Conservation (phyloP, 2,329 filamentous ascomycete species). For the Neonectria hederae region DNA sequence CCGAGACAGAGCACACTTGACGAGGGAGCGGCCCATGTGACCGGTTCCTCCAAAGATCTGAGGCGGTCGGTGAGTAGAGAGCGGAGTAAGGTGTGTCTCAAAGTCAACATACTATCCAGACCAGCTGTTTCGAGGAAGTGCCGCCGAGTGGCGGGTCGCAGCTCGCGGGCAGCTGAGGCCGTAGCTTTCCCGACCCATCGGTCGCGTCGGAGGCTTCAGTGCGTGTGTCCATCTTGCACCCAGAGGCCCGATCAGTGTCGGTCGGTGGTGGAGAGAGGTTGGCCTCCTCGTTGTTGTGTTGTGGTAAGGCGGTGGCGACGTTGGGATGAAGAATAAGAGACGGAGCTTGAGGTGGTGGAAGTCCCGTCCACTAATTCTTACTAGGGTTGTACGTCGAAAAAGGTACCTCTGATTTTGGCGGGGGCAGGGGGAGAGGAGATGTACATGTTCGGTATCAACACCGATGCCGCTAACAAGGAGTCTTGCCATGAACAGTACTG, state of each 20-base stretch:
- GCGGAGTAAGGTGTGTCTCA: slow-evolving; percentile 1
- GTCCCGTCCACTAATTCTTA: not conserved
- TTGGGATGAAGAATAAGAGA: not conserved
- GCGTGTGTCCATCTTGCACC: slow-evolving; percentile 37
- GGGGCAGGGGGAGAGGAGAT: not conserved
- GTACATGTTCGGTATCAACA: not conserved
- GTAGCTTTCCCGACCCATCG: slow-evolving; percentile 41
- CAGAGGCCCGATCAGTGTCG: not conserved
- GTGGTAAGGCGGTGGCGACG: slow-evolving; percentile 1
- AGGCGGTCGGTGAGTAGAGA: slow-evolving; percentile 4
- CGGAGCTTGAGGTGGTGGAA: not conserved
- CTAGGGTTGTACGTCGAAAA: not conserved
- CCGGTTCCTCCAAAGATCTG: slow-evolving; percentile 96
- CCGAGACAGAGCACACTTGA: slow-evolving; percentile 81
- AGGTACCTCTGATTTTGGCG: slow-evolving; percentile 4
- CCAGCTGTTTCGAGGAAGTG: slow-evolving; percentile 76
- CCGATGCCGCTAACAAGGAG: slow-evolving; percentile 1
- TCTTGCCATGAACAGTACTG: not conserved
- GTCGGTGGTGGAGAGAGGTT: not conserved
- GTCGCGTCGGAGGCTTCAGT: slow-evolving; percentile 40
- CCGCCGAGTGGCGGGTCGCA: slow-evolving; percentile 83
- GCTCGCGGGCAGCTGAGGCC: slow-evolving; percentile 76
- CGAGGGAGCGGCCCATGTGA: slow-evolving; percentile 91
- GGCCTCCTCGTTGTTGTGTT: slow-evolving; percentile 9
- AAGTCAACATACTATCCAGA: slow-evolving; percentile 77